A percentile compares a stretch with the other conserved stretches of the same genome.
These are phyloP conservation scores for Hygrophila difformis DNA, from an alignment of 257 asterid genomes.

Conservation along the genomic window DNA sequence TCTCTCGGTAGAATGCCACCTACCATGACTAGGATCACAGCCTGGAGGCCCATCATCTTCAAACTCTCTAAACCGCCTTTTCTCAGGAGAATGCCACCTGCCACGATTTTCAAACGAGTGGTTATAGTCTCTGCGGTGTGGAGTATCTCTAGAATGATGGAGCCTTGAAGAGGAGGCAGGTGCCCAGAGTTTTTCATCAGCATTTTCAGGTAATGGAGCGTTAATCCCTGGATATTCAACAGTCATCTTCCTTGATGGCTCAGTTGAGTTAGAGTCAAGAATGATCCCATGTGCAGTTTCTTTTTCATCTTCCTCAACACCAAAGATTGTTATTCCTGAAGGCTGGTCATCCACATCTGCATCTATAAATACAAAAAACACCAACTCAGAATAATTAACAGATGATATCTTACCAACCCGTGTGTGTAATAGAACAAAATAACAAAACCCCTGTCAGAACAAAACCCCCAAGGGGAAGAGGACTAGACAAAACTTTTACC, in stretches of 20 bases:
- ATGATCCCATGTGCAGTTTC: constrained; percentile 74
- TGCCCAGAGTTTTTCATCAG: constrained; percentile 70
- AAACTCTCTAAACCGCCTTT: constrained; percentile 13
- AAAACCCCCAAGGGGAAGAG: too few species aligned
- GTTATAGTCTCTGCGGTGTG: constrained; percentile 36
- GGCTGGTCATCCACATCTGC: constrained; percentile 61
- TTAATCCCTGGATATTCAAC: constrained; percentile 87
- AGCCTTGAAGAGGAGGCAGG: constrained; percentile 25
- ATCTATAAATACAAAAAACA: constrained; percentile 22
- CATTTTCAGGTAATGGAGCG: constrained; percentile 84
- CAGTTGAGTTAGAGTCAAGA: constrained; percentile 27
- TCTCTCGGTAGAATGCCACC: constrained; percentile 33
- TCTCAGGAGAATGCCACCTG: constrained; percentile 28
- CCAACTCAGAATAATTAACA: background rate
- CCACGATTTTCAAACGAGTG: constrained; percentile 28
- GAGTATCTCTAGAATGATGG: constrained; percentile 23
- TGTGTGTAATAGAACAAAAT: background rate
- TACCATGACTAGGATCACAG: too few species aligned
- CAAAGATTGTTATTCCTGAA: constrained; percentile 91
- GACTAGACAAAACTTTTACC: constrained; percentile 33
- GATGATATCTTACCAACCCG: background rate
- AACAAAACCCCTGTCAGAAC: too few species aligned
- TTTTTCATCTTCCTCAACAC: constrained; percentile 41
- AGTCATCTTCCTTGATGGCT: constrained; percentile 46
- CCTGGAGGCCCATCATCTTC: constrained; percentile 28